Conservation (phyloP, 2,329 filamentous ascomycete genomes). For the Endothia cerciana region DNA sequence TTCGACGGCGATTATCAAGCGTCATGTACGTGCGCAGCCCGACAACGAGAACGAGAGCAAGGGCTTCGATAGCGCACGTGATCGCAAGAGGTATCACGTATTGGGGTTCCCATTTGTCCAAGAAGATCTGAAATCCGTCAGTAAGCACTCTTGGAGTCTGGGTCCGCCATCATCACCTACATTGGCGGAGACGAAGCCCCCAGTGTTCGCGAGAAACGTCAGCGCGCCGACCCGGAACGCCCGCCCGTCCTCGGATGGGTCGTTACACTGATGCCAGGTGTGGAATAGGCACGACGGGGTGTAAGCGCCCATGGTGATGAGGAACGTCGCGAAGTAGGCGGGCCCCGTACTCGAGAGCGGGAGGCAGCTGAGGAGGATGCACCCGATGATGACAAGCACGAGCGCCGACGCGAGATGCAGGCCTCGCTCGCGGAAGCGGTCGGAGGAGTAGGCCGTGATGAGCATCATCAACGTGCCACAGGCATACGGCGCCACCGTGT, state of each 20-base stretch:
- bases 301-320: conserved; percentile 8
- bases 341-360: neutral
- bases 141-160: neutral
- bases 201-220: conserved; percentile 1
- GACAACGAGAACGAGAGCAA: conserved; percentile 6
- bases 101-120: conserved; percentile 2
- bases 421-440: conserved; percentile 6
- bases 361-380: conserved; percentile 9
- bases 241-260: conserved; percentile 7
- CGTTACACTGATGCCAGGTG: conserved; percentile 17
- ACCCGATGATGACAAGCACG: conserved; percentile 12
- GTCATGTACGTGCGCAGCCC: conserved; percentile 10
- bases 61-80: neutral
- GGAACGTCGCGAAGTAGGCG: conserved; percentile 16
- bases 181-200: conserved; percentile 2
- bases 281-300: conserved; percentile 14
- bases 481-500: conserved; percentile 80
- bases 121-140: conserved; percentile 1
- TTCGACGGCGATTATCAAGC: conserved; percentile 1
- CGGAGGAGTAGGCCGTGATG: conserved; percentile 3
- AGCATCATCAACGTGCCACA: conserved; percentile 61
- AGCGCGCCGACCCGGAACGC: conserved; percentile 2
- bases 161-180: neutral
- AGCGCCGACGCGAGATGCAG: neutral
- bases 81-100: conserved; percentile 13